These are phyloP conservation scores for Oxytropis ochrocephala DNA, from an alignment of 306 rosid genomes.

Conservation along the genomic window DNA sequence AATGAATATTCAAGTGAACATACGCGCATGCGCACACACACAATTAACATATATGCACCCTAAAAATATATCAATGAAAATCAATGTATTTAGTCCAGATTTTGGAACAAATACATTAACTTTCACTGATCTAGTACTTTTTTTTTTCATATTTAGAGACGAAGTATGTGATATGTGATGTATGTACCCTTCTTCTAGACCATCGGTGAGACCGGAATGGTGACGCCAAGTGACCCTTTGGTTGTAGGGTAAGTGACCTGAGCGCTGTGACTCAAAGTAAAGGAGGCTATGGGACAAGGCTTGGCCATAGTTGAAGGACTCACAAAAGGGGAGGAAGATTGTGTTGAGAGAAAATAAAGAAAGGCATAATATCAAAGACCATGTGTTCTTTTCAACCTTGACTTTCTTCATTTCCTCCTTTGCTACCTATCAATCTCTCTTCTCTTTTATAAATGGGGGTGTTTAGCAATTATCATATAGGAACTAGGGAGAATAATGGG, in stretches of 20 bases:
- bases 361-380: slow-evolving; percentile 20
- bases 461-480: too few species aligned
- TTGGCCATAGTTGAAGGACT: slow-evolving; percentile 46
- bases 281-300: slow-evolving; percentile 71
- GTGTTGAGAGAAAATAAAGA: slow-evolving; percentile 30
- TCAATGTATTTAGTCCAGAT: too few species aligned
- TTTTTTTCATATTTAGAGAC: too few species aligned
- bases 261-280: slow-evolving; percentile 85
- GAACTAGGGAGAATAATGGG: too few species aligned
- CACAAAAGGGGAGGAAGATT: slow-evolving; percentile 20
- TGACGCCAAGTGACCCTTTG: slow-evolving; percentile 78
- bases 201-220: slow-evolving; percentile 77
- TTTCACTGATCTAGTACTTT: too few species aligned
- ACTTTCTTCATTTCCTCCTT: slow-evolving; percentile 26
- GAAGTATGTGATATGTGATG: background rate
- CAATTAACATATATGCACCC: too few species aligned
- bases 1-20: background rate
- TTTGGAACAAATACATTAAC: too few species aligned
- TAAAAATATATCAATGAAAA: too few species aligned
- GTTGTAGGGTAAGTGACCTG: slow-evolving; percentile 74
- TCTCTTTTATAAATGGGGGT: background rate
- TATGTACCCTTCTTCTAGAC: slow-evolving; percentile 69
- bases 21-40: too few species aligned
- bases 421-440: background rate
- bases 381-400: slow-evolving; percentile 6